Evolutionary conservation across 1,284 basidiomycete species (phyloP), one percentile per base, ranked within the genome.

Genomic region (Cutaneotrichosporon curvatum): DNA sequence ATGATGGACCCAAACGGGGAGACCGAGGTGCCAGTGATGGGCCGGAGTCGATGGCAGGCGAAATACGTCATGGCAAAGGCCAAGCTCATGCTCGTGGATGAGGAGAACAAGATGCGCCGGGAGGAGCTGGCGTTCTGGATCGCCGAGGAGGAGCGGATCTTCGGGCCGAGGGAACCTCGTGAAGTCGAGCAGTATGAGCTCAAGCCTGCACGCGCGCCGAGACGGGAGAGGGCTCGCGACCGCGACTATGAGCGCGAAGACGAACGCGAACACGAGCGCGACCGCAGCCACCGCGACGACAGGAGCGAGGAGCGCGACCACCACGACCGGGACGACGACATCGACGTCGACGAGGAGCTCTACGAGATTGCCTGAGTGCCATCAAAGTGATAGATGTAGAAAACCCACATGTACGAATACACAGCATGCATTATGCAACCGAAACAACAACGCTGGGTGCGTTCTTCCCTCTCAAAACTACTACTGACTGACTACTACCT

Each of bases 51-150:
- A 31, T 67, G 63, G 61, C 63, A 65, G 51, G 60, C 55, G 21
- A 60, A 56, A 40, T 70, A 66, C 45, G 56, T 70, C 16, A 63
- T 67, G 59, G 61, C 61, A 34, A 70, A 70, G 50, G 67, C 65
- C 19, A 67, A 67, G 46, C 55, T 70, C 50, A 68, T 70, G 67
- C 55, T 70, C 46, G 60, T 66, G 11, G 63, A 65, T 21, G 67
- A 70, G 46, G 67, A 70, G 54, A 68, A 67, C 54, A 47, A 47
- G 37, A 65, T 68, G 65, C 55, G 67, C 43, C 43, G 60, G 19
- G 47, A 47, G 35, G 60, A 67, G 44, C 40, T 67, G 21, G 39
- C 35, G 31, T 55, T 54, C 25, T 50, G 52, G 45, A 30, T 52
- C 37, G 43, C 33, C 12, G 40, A 40, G 44, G 59, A 57, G 48